Conservation (phyloP, 1,139 yeast genomes). For the Spencermartinsiella ligniputridi region DNA sequence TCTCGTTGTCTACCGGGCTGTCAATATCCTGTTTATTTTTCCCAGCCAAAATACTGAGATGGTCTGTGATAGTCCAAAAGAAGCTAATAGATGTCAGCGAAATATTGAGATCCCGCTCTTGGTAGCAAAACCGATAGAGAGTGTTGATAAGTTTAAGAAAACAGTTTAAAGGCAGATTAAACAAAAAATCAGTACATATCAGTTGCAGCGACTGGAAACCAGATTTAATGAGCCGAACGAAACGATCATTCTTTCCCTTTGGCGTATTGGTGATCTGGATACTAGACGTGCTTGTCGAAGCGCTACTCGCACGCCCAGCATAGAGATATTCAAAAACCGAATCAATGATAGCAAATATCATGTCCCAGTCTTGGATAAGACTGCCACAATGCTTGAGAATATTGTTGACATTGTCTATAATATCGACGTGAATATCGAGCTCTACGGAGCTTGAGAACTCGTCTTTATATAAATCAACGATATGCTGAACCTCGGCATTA, state of each 20-base stretch:
- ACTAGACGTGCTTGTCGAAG: conserved; percentile 35
- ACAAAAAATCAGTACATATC: conserved; percentile 78
- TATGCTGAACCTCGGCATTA: background rate
- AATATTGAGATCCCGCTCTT: conserved; percentile 68
- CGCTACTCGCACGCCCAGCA: conserved; percentile 13
- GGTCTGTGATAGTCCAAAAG: conserved; percentile 87
- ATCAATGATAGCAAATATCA: conserved; percentile 63
- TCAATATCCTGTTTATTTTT: conserved; percentile 19
- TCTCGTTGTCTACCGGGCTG: conserved; percentile 12
- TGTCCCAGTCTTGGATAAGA: conserved; percentile 62
- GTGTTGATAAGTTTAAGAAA: conserved; percentile 65
- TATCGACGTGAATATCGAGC: conserved; percentile 56
- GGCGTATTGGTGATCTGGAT: conserved; percentile 16
- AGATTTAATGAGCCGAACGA: conserved; percentile 43
- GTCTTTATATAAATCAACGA: conserved; percentile 11
- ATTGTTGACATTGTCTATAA: conserved; percentile 59
- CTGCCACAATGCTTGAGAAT: conserved; percentile 74
- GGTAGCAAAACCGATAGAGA: conserved; percentile 65
- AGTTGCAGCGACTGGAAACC: conserved; percentile 79
- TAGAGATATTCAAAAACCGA: conserved; percentile 50
- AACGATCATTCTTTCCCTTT: conserved; percentile 12
- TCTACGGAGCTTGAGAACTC: conserved; percentile 21
- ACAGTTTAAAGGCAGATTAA: conserved; percentile 56
- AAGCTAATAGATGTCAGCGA: conserved; percentile 88
- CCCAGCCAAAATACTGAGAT: conserved; percentile 34